A percentile compares a stretch with the other conserved stretches of the same genome.
phyloP scores from a whole-genome alignment of 371 early-diverging fungal genomes.

The Coemansia sp. region DNA sequence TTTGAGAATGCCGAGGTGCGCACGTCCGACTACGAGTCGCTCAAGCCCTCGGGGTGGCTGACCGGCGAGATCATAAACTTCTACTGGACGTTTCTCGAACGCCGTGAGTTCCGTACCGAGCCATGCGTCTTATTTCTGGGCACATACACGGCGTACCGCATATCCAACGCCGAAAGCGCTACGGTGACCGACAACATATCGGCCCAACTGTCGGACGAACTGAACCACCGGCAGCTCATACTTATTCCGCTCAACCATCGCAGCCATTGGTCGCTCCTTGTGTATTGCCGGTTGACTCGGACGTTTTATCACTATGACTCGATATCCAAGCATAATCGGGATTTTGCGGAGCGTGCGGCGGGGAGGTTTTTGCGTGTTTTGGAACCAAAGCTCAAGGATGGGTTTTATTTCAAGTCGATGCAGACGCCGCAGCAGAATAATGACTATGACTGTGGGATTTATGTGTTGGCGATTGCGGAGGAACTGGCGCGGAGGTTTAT shows the following conservation, averaged over 20 bases:
- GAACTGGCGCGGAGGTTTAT: constrained; percentile 48
- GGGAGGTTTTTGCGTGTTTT: constrained; percentile 41
- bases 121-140: constrained; percentile 44
- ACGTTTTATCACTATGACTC: constrained; percentile 54
- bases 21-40: constrained; percentile 46
- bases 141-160: constrained; percentile 51
- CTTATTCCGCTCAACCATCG: constrained; percentile 49
- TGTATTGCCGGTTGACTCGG: constrained; percentile 47
- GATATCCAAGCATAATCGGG: constrained; percentile 41
- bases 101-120: constrained; percentile 40
- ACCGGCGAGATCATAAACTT: constrained; percentile 53
- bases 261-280: constrained; percentile 52
- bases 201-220: constrained; percentile 40
- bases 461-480: constrained; percentile 52
- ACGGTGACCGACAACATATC: constrained; percentile 46
- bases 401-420: constrained; percentile 52
- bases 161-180: constrained; percentile 43
- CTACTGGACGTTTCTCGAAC: constrained; percentile 51
- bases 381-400: constrained; percentile 38
- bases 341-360: constrained; percentile 51
- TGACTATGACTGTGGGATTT: constrained; percentile 51
- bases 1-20: constrained; percentile 53
- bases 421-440: constrained; percentile 55
- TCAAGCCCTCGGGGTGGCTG: constrained; percentile 50
- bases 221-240: constrained; percentile 37